phyloP scores from a whole-genome alignment of 192 early-diverging fungal genomes.

The Pilaira anomala region DNA sequence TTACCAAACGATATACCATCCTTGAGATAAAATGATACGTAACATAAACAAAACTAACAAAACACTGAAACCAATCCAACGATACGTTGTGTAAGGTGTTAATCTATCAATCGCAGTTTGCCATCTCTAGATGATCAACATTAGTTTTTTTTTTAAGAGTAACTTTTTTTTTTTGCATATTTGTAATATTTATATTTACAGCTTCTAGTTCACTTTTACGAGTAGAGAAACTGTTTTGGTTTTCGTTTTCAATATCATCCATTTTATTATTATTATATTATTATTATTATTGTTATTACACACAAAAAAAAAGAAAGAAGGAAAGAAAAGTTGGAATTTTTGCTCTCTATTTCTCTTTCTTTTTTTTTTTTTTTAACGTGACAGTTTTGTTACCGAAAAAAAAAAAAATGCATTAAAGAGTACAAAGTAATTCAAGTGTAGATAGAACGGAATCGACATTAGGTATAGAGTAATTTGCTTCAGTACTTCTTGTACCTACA shows the following conservation, averaged over 20 bases:
- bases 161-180: not conserved
- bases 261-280: no score
- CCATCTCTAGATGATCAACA: conserved; percentile 49
- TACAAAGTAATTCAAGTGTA: no score
- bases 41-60: conserved; percentile 66
- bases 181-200: not conserved
- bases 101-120: conserved; percentile 78
- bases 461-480: conserved; percentile 52
- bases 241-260: no score
- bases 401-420: no score
- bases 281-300: no score
- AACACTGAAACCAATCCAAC: conserved; percentile 71
- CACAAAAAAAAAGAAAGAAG: not conserved
- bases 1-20: conserved; percentile 96
- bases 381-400: no score
- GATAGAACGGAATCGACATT: conserved; percentile 37
- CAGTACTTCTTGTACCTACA: conserved; percentile 51
- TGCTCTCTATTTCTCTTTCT: no score
- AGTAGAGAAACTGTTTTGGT: no score
- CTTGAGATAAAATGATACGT: conserved; percentile 75
- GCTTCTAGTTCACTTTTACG: no score
- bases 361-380: no score
- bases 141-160: no score
- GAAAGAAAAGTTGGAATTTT: no score
- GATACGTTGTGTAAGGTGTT: conserved; percentile 70